Conservation (phyloP, 2,329 filamentous ascomycete genomes). For the Nectriaceae sp. region DNA sequence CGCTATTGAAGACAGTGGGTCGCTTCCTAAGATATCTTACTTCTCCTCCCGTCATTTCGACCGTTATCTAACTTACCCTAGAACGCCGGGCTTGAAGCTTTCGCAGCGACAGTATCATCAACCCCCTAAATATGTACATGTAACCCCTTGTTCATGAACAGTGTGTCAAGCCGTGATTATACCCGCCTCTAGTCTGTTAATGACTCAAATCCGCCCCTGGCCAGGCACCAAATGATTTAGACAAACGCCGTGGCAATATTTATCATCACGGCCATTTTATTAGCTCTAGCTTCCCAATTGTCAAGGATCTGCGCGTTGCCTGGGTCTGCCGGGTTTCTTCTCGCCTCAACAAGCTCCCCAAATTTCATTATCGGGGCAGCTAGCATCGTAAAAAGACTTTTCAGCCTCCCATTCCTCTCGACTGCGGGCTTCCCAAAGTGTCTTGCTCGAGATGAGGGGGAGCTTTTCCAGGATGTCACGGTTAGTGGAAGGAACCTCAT, state of each 20-base stretch:
- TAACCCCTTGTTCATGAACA: too few relatives aligned
- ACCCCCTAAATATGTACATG: too few relatives aligned
- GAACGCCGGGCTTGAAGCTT: too few relatives aligned
- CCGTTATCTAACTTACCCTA: too few relatives aligned
- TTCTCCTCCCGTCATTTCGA: too few relatives aligned
- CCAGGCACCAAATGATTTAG: too few relatives aligned
- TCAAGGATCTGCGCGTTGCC: conserved; percentile 16
- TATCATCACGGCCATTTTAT: conserved; percentile 25
- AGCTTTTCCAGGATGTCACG: conserved; percentile 10
- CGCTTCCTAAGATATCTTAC: too few relatives aligned
- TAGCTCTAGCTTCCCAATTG: conserved; percentile 26
- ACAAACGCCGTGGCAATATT: conserved; percentile 25
- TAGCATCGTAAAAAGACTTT: conserved; percentile 17
- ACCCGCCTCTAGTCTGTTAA: too few relatives aligned
- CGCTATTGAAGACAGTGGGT: too few relatives aligned
- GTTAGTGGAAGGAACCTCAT: background rate
- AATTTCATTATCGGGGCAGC: conserved; percentile 12
- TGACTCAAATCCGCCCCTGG: too few relatives aligned
- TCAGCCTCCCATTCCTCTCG: conserved; percentile 27
- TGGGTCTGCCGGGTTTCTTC: background rate
- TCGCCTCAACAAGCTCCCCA: conserved; percentile 17
- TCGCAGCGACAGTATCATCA: too few relatives aligned
- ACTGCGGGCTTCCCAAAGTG: conserved; percentile 27
- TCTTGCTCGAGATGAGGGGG: conserved; percentile 19
- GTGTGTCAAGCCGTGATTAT: too few relatives aligned